Base-by-base conservation (phyloP, 257 asterid genomes). In the Penstemon barbatus region DNA sequence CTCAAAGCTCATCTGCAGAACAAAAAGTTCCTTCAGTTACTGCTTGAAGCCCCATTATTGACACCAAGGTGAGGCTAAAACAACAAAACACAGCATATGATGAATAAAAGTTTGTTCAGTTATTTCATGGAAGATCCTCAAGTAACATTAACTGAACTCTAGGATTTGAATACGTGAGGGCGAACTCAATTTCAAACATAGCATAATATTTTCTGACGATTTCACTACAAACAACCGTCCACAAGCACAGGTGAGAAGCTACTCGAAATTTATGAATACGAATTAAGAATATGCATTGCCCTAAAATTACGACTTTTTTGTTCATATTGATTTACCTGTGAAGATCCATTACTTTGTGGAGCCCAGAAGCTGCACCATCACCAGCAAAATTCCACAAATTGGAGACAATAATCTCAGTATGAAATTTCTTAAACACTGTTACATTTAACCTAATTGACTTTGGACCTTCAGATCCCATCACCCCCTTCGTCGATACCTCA, bases 41-140 rank as follows among this genome's bases (percentile, higher is more conserved):
- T 37, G 90, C 88, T 71, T 82, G 85, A 43, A 70, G 71, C 80
- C 84, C 84, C 85, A 19, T 75, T 73, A 52, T 82, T 74, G 54
- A 87, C 83, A 2, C 94, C 93, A 9, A 87, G 78, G 80, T 84
- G 88, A 77, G 84, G 88, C 88, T 84, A 81, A 75, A 66, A 60
- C 66, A 69, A 42, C 11, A 50, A 19, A 69, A 33, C 36, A 43
- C 46, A 5, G 38, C 4, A 48, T n/a, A 8, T 9, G 43, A 55
- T 12, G 19, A 4, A 41, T 18, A 12, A 6, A 19, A 66, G 11
- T 41, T 54, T 51, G 10, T 19, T 5, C 40, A 50, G 13, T 41
- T 55, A 3, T 25, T 55, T 7, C 8, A 19, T 8, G n/a, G 33
- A 15, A 15, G 18, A 15, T 15, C 18, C 18, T 15, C 18, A 15